Evolutionary conservation across 2,329 filamentous ascomycete species (phyloP).

Genomic region (Xylaria arbuscula): DNA sequence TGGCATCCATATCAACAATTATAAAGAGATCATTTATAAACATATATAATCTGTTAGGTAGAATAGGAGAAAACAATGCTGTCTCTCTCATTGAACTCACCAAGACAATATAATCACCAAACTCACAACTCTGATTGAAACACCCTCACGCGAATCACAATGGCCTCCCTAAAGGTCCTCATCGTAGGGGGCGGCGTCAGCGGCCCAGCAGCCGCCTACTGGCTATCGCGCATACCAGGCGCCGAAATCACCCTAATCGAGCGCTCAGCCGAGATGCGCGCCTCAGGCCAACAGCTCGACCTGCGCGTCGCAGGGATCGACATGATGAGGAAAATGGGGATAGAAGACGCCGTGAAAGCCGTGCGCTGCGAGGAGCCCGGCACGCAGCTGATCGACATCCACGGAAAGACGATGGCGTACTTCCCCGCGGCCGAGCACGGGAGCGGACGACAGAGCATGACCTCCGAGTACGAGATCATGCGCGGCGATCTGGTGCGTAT

Average conservation of each 20-base stretch:
- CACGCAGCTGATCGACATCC: slow-evolving; percentile 52
- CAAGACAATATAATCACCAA: background rate
- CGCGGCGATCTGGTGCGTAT: slow-evolving; percentile 52
- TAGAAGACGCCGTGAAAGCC: slow-evolving; percentile 52
- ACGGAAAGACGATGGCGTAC: slow-evolving; percentile 43
- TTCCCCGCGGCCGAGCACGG: slow-evolving; percentile 48
- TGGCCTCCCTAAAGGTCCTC: slow-evolving; percentile 51
- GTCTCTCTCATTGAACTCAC: background rate
- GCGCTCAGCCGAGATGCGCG: slow-evolving; percentile 52
- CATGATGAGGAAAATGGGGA: slow-evolving; percentile 54
- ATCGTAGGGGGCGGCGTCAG: slow-evolving; percentile 55
- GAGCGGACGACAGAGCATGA: slow-evolving; percentile 48
- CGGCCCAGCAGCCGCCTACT: slow-evolving; percentile 56
- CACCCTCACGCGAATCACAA: slow-evolving; percentile 13
- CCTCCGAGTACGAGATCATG: slow-evolving; percentile 54
- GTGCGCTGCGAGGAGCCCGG: slow-evolving; percentile 55
- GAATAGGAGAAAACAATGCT: background rate
- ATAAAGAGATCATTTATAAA: background rate
- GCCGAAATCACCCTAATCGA: slow-evolving; percentile 57
- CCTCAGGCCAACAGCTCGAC: slow-evolving; percentile 58
- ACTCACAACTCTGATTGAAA: background rate
- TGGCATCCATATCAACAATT: background rate
- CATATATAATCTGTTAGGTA: background rate
- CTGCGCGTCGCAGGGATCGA: slow-evolving; percentile 56
- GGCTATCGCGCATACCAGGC: slow-evolving; percentile 50